Conservation (phyloP, 768 basidiomycete species). For the Leccinum pellstonianum region DNA sequence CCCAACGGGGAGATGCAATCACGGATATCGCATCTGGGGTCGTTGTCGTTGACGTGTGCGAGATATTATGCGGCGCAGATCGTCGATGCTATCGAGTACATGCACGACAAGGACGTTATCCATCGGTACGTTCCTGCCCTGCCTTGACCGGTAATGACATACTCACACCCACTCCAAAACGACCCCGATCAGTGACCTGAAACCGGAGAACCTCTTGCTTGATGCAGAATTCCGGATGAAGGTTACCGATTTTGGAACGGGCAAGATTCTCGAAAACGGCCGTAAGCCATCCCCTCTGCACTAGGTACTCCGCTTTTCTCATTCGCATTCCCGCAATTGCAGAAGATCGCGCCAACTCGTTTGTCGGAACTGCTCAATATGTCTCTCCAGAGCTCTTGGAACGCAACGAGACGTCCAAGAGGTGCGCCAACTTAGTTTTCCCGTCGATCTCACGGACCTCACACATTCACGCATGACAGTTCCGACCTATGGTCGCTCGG, state of each 20-base stretch:
- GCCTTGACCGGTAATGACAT: constrained; percentile 8
- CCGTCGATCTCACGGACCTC: background rate
- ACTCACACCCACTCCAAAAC: constrained; percentile 5
- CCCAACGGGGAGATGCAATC: constrained; percentile 77
- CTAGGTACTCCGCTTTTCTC: background rate
- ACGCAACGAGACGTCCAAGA: constrained; percentile 67
- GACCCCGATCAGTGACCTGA: constrained; percentile 54
- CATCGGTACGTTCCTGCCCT: constrained; percentile 56
- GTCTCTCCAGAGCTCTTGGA: constrained; percentile 85
- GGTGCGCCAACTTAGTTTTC: constrained; percentile 44
- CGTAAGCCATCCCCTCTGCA: constrained; percentile 38
- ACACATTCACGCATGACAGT: constrained; percentile 36
- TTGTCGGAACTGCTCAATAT: constrained; percentile 90
- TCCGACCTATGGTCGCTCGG: constrained; percentile 96
- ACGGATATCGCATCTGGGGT: constrained; percentile 75
- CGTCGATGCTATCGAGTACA: constrained; percentile 83
- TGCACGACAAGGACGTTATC: constrained; percentile 87
- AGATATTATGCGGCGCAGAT: constrained; percentile 89
- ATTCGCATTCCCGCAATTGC: constrained; percentile 20
- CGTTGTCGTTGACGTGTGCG: constrained; percentile 73
- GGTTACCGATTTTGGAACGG: constrained; percentile 97
- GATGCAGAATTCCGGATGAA: constrained; percentile 85
- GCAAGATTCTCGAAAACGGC: constrained; percentile 63
- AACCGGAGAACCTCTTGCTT: constrained; percentile 89
- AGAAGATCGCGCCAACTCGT: constrained; percentile 63